phyloP scores from a whole-genome alignment of 2,329 filamentous ascomycete genomes.

The Fusarium sp. region DNA sequence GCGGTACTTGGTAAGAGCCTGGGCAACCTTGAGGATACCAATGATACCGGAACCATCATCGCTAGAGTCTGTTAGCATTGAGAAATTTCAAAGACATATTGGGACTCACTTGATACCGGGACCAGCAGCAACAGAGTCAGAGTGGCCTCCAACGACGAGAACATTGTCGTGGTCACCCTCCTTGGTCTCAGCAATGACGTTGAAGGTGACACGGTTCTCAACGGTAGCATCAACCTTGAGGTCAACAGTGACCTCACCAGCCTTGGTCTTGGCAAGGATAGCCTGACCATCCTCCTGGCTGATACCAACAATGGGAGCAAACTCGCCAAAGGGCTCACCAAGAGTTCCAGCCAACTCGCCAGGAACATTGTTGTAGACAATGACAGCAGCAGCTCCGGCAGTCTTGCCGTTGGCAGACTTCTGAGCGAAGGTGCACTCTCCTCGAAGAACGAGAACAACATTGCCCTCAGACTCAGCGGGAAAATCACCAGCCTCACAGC shows the following conservation, averaged over 20 bases:
- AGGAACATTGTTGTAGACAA: constrained; percentile 70
- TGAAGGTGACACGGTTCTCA: constrained; percentile 57
- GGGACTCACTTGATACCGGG: constrained; percentile 63
- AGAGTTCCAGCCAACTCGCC: constrained; percentile 63
- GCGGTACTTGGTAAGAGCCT: constrained; percentile 52
- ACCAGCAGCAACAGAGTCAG: constrained; percentile 57
- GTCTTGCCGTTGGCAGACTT: constrained; percentile 65
- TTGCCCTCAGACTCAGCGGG: constrained; percentile 60
- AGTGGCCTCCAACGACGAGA: constrained; percentile 57
- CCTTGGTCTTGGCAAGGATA: constrained; percentile 43
- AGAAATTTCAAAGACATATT: not conserved
- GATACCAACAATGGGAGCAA: constrained; percentile 62
- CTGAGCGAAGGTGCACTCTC: constrained; percentile 64
- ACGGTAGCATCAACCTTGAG: constrained; percentile 57
- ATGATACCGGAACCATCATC: constrained; percentile 67
- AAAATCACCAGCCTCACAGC: constrained; percentile 63
- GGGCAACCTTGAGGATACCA: constrained; percentile 56
- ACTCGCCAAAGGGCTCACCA: constrained; percentile 54
- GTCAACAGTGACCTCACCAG: constrained; percentile 45
- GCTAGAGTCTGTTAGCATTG: constrained; percentile 24
- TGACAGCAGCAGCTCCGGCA: constrained; percentile 63
- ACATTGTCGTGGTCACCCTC: constrained; percentile 58
- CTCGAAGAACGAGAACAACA: constrained; percentile 67
- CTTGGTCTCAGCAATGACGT: constrained; percentile 59
- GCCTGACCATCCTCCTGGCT: constrained; percentile 54